Percentiles rank a stretch among this genome's conserved stretches.
phyloP scores from a whole-genome alignment of 306 rosid genomes.

The Prunus davidiana region DNA sequence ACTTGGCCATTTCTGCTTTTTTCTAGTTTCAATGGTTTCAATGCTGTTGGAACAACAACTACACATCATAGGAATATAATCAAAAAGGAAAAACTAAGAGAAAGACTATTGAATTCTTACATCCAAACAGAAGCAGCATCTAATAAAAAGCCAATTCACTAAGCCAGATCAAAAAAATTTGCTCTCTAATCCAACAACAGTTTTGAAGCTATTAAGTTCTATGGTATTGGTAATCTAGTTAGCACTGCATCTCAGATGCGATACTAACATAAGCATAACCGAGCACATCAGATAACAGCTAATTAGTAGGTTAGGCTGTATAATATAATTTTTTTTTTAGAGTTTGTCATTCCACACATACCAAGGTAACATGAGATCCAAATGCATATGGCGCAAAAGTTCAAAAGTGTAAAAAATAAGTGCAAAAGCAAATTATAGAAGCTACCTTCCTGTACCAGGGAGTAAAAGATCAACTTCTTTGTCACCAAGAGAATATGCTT shows the following conservation, averaged over 20 bases:
- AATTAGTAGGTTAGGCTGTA: background rate
- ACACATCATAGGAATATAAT: no score
- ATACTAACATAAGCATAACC: background rate
- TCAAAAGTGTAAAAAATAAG: background rate
- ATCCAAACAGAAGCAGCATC: no score
- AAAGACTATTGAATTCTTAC: no score
- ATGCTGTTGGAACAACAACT: no score
- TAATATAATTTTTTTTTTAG: background rate
- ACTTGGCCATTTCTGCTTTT: no score
- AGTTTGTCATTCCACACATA: background rate
- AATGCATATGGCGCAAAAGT: background rate
- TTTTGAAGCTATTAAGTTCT: background rate
- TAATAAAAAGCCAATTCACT: no score
- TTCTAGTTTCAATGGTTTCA: no score
- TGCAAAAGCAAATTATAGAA: background rate
- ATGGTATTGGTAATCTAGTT: background rate
- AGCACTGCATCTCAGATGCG: background rate
- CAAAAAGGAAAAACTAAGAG: no score
- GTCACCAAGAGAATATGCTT: constrained; percentile 85
- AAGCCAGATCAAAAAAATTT: no score
- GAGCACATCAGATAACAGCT: background rate
- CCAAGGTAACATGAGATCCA: background rate
- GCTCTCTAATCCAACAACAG: background rate
- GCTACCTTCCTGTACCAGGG: constrained; percentile 92
- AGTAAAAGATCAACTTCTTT: constrained; percentile 84